Evolutionary conservation across 345 rosid genomes (phyloP), one percentile per base, ranked within the genome.

Genomic region (Gynandropsis gynandra): DNA sequence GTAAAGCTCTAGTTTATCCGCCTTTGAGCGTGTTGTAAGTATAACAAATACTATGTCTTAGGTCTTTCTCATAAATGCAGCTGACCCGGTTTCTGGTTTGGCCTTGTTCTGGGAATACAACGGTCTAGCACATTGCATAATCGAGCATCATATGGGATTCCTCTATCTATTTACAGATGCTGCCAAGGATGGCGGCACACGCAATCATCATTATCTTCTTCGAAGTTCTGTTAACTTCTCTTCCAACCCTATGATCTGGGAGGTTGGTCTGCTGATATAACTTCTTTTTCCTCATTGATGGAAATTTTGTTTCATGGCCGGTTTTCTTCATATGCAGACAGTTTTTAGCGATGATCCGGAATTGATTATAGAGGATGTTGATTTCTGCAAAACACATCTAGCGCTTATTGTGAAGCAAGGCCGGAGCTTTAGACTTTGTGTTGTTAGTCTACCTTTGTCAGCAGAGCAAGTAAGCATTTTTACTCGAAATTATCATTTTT

Each of bases 61-160:
- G 98, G 96, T 92, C 67, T 82, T 82, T 78, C 80, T 92, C 66
- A 80, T 85, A 64, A 80, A 81, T 80, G 88, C 97, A 76, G 95
- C 94, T 59, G 79, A 87, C 59, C 98, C 94, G 9, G 69, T 76
- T 56, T 76, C 94, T 52, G 85, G 88, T 62, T 65, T 81, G 85
- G 73, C 57, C 50, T 77, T 78, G 69, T 73, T 75, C 52, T 92
- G 95, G 95, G 90, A 92, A 69, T 77, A 86, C 75, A 76, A 85
- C 69, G 81, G 76, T 65, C 85, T 68, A 58, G 78, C 76, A 14
- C 98, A 85, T 62, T 87, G 97, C 67, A 67, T 85, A 51, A 71
- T 87, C 44, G 97, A 87, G 82, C 98, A 92, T 76, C 98, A 85
- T 70, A 84, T 74, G 18, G 90, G 87, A 11, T 74, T 57, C 67